These are phyloP conservation scores for Cladosporium austrohemisphaericum DNA, from an alignment of 2,329 filamentous ascomycete species.

Conservation along the genomic window DNA sequence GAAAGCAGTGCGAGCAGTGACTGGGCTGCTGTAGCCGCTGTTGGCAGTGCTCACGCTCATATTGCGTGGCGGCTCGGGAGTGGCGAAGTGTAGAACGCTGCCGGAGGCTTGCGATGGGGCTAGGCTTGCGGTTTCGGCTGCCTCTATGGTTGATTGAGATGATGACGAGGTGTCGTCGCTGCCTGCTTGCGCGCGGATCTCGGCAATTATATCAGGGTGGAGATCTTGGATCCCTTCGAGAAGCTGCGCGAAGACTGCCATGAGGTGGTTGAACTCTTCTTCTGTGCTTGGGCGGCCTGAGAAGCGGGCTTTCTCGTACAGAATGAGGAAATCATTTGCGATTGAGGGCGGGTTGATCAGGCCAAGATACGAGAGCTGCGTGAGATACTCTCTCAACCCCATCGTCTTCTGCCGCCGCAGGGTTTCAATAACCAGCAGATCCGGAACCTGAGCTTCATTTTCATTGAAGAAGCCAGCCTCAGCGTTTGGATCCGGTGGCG, in stretches of 20 bases:
- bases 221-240: constrained; percentile 69
- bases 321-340: constrained; percentile 60
- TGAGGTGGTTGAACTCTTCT: constrained; percentile 68
- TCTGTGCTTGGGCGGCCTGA: constrained; percentile 67
- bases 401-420: constrained; percentile 68
- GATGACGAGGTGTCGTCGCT: constrained; percentile 14
- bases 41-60: too few species aligned
- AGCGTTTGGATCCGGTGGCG: constrained; percentile 48
- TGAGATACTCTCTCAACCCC: constrained; percentile 75
- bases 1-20: constrained; percentile 26
- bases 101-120: not conserved
- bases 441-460: not conserved
- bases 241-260: constrained; percentile 79
- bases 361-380: constrained; percentile 63
- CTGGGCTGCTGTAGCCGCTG: constrained; percentile 26
- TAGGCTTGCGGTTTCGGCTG: not conserved
- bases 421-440: constrained; percentile 56
- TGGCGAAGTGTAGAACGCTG: constrained; percentile 13
- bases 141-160: not conserved
- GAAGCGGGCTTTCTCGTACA: constrained; percentile 84
- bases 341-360: constrained; percentile 55
- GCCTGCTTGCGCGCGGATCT: constrained; percentile 33
- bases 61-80: constrained; percentile 17
- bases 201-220: constrained; percentile 50
- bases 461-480: constrained; percentile 12